Conservation (phyloP, 2,329 filamentous ascomycete species). For the Fusarium tricinctum region DNA sequence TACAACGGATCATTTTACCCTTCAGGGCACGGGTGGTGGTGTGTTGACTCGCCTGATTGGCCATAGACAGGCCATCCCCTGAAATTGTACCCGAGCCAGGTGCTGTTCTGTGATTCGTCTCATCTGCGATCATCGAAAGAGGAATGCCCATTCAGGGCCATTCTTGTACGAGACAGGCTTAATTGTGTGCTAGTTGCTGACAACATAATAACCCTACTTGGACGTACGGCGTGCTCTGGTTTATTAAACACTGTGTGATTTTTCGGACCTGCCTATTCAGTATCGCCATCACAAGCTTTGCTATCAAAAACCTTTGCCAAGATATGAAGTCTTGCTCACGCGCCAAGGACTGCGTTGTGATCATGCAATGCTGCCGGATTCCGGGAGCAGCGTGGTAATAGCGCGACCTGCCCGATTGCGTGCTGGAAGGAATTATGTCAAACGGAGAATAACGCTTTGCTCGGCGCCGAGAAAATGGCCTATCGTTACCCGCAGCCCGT, state of each 20-base stretch:
- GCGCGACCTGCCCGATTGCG: conserved; percentile 7
- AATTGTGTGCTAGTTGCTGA: conserved; percentile 9
- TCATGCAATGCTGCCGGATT: not conserved
- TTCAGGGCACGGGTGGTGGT: not conserved
- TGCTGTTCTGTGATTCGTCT: not conserved
- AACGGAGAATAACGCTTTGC: not conserved
- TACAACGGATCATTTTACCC: not conserved
- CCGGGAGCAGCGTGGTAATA: not conserved
- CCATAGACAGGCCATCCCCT: not conserved
- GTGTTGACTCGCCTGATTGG: not conserved
- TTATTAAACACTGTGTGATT: not conserved
- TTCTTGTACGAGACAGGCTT: not conserved
- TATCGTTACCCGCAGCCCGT: conserved; percentile 10
- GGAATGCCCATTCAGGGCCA: not conserved
- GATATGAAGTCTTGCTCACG: not conserved
- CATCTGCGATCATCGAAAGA: not conserved
- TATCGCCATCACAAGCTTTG: not conserved
- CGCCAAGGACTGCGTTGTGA: conserved; percentile 1
- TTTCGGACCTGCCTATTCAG: conserved; percentile 31
- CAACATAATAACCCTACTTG: not conserved
- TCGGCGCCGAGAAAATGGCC: conserved; percentile 13
- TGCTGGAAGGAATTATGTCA: conserved; percentile 4
- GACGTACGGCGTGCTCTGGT: not conserved
- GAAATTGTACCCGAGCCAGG: not conserved
- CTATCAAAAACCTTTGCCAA: conserved; percentile 1